A percentile compares a stretch with the other conserved stretches of the same genome.
These are phyloP conservation scores for Phytophthora sp. DNA, from an alignment of 352 stramenopile genomes.

Conservation along the genomic window DNA sequence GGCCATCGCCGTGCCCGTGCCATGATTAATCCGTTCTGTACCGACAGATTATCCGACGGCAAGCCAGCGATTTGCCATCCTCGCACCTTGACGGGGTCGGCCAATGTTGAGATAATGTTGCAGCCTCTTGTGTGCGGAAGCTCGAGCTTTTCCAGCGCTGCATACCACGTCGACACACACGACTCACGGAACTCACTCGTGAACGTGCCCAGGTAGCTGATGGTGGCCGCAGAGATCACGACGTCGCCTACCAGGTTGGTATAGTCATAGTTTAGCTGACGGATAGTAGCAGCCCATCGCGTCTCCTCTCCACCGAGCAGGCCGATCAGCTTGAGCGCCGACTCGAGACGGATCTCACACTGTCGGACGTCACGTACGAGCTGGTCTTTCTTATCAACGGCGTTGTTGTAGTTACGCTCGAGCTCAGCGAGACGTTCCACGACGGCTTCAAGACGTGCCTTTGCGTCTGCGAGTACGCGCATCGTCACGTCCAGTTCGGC, in stretches of 20 bases:
- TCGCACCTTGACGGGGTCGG: conserved; percentile 91
- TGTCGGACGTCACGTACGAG: conserved; percentile 79
- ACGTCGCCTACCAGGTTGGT: conserved; percentile 93
- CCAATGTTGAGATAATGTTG: conserved; percentile 90
- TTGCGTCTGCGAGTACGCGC: conserved; percentile 85
- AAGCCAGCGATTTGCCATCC: conserved; percentile 93
- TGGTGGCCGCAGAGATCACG: conserved; percentile 91
- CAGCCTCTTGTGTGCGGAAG: conserved; percentile 87
- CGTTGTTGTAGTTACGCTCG: conserved; percentile 87
- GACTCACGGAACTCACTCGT: conserved; percentile 92
- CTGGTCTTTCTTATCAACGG: conserved; percentile 89
- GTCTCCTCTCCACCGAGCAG: conserved; percentile 91
- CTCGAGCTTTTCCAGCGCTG: conserved; percentile 62
- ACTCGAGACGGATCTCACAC: conserved; percentile 89
- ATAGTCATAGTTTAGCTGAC: conserved; percentile 79
- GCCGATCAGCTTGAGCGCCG: conserved; percentile 90
- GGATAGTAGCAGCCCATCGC: conserved; percentile 88
- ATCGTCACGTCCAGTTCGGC: conserved; percentile 89
- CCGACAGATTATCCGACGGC: conserved; percentile 89
- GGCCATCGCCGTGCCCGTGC: conserved; percentile 88
- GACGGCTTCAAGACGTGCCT: conserved; percentile 80
- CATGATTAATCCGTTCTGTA: conserved; percentile 95
- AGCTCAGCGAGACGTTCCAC: conserved; percentile 91
- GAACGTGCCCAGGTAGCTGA: conserved; percentile 94
- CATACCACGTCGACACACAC: conserved; percentile 87